A percentile compares a stretch with the other conserved stretches of the same genome.
Conservation (phyloP, 345 rosid genomes). For the Iberis pinnata region DNA sequence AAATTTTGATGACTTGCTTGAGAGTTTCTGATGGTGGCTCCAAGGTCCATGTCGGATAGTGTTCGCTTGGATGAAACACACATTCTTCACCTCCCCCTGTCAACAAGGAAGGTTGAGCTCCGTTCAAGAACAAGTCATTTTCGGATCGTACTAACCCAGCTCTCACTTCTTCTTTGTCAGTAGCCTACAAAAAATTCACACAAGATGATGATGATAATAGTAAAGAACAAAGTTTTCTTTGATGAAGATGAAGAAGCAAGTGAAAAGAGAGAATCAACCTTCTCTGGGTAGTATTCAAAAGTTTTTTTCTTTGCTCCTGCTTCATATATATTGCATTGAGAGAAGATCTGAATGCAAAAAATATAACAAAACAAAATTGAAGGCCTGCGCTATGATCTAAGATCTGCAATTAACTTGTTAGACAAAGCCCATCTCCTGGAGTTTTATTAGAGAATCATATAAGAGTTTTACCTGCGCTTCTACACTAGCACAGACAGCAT, state of each 20-base stretch:
- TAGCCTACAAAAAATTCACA: slow-evolving; percentile 35
- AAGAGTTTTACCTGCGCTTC: slow-evolving; percentile 64
- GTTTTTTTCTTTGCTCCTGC: slow-evolving; percentile 80
- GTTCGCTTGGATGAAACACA: slow-evolving; percentile 52
- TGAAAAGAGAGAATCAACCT: slow-evolving; percentile 38
- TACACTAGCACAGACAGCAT: slow-evolving; percentile 91
- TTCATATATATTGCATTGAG: slow-evolving; percentile 91
- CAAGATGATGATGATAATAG: slow-evolving; percentile 1
- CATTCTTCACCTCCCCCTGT: slow-evolving; percentile 33
- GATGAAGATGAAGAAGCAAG: slow-evolving; percentile 8
- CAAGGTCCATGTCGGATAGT: slow-evolving; percentile 47
- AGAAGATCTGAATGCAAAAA: slow-evolving; percentile 50
- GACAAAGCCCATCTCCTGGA: too few species aligned
- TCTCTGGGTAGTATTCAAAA: slow-evolving; percentile 74
- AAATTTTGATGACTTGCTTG: slow-evolving; percentile 43
- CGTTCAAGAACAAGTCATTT: slow-evolving; percentile 52
- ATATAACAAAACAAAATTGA: not conserved
- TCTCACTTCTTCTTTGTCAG: slow-evolving; percentile 44
- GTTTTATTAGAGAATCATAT: not conserved
- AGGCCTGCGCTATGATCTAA: too few species aligned
- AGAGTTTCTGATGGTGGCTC: slow-evolving; percentile 42
- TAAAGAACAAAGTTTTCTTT: not conserved
- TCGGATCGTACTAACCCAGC: slow-evolving; percentile 57
- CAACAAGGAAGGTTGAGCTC: slow-evolving; percentile 44
- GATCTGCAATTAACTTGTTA: not conserved